phyloP scores from a whole-genome alignment of 163 green algal species.

The Prototheca stagnorum region DNA sequence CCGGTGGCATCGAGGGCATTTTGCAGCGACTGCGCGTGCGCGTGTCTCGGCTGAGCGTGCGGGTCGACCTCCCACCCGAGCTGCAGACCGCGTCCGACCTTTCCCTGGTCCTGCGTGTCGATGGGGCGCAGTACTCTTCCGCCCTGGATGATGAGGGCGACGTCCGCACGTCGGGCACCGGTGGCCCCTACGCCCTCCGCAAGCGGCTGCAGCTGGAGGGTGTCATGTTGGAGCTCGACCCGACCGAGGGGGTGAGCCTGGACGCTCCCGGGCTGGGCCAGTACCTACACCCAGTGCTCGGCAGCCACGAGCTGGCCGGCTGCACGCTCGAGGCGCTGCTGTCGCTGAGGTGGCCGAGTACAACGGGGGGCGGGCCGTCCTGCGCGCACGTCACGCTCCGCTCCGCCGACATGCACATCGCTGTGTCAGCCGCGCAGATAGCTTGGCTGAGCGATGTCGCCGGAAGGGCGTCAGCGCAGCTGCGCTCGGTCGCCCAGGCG shows the following conservation, averaged over 20 bases:
- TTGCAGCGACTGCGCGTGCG: conserved; percentile 23
- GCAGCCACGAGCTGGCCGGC: too few species aligned
- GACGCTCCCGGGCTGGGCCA: too few species aligned
- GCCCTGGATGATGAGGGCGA: not conserved
- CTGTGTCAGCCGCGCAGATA: not conserved
- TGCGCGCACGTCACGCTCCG: too few species aligned
- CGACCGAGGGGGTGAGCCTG: too few species aligned
- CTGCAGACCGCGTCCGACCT: not conserved
- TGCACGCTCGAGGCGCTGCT: too few species aligned
- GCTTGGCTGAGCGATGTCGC: not conserved
- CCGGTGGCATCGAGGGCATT: conserved; percentile 19
- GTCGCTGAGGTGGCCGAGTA: too few species aligned
- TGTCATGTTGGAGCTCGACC: too few species aligned
- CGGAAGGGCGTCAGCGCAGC: not conserved
- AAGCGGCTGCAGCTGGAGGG: too few species aligned
- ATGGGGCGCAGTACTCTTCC: not conserved
- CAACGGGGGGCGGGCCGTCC: too few species aligned
- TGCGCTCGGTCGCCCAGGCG: not conserved
- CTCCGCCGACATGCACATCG: not conserved
- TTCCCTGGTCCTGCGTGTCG: conserved; percentile 1
- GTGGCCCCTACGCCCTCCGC: too few species aligned
- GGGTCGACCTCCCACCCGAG: conserved; percentile 9
- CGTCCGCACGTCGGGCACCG: not conserved
- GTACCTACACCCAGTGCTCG: too few species aligned
- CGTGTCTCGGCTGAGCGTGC: conserved; percentile 11